A percentile compares a stretch with the other conserved stretches of the same genome.
Conservation (phyloP, 768 basidiomycete genomes). For the Candolleomyces eurysporus region DNA sequence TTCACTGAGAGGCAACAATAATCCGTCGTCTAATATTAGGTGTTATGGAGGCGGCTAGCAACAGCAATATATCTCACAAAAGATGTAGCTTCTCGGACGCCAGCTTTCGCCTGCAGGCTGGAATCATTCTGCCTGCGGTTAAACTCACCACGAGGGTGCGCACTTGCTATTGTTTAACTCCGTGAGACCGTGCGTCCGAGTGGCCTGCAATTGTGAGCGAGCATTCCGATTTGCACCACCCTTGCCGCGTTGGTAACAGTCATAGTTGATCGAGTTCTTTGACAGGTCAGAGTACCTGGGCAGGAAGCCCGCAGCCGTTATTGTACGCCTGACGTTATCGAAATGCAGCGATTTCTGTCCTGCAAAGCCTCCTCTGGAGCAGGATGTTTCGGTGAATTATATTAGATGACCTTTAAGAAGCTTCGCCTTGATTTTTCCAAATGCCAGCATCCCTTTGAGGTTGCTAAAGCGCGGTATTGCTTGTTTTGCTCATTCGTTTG, state of each 20-base stretch:
- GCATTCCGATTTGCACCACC: background rate
- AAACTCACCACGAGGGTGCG: background rate
- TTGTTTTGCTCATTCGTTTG: background rate
- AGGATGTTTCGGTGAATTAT: no score
- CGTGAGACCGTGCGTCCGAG: background rate
- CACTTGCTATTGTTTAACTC: background rate
- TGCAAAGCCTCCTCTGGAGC: no score
- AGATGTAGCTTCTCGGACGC: no score
- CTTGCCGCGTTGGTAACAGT: background rate
- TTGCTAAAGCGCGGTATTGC: background rate
- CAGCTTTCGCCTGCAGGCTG: no score
- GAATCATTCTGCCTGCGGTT: slow-evolving; percentile 10
- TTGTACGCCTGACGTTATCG: background rate
- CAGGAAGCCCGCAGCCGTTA: background rate
- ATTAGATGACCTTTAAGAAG: no score
- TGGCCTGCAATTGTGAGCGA: background rate
- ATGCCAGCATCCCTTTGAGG: background rate
- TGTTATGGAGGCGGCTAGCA: no score
- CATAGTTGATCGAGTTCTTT: background rate
- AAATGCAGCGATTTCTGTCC: background rate
- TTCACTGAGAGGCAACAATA: no score
- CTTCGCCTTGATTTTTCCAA: background rate
- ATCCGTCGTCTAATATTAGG: no score
- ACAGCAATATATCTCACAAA: no score
- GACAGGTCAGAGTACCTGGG: background rate